These are phyloP conservation scores for Colletotrichum scovillei DNA, from an alignment of 2,329 filamentous ascomycete genomes.

Conservation along the genomic window DNA sequence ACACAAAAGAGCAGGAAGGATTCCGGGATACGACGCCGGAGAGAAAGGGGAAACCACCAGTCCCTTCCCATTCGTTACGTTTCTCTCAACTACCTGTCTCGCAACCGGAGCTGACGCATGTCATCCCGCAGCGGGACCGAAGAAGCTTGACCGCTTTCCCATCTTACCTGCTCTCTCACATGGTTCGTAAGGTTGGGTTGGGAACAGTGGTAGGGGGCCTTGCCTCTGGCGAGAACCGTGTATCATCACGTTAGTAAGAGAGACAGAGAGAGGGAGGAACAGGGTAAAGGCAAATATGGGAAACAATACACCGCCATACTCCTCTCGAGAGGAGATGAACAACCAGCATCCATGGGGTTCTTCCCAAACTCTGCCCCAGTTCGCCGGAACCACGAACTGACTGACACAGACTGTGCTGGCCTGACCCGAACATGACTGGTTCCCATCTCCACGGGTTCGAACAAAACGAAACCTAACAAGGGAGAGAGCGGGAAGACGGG, in stretches of 20 bases:
- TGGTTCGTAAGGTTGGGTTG: background rate
- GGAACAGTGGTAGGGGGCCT: too few relatives aligned
- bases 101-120: background rate
- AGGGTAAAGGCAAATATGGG: too few relatives aligned
- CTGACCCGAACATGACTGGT: background rate
- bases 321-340: too few relatives aligned
- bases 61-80: background rate
- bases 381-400: background rate
- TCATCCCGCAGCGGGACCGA: background rate
- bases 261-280: too few relatives aligned
- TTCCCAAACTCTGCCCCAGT: background rate
- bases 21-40: background rate
- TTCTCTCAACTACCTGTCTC: background rate
- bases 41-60: background rate
- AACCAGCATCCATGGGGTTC: too few relatives aligned
- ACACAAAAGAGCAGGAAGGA: background rate
- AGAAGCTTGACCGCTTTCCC: background rate
- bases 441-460: background rate
- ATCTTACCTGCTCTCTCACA: background rate
- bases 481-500: slow-evolving; percentile 29
- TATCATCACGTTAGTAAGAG: background rate
- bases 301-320: too few relatives aligned
- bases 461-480: background rate
- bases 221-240: background rate
- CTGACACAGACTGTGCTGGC: background rate